Conservation (phyloP, 805 yeast species). For the Hanseniaspora nectarophila region DNA sequence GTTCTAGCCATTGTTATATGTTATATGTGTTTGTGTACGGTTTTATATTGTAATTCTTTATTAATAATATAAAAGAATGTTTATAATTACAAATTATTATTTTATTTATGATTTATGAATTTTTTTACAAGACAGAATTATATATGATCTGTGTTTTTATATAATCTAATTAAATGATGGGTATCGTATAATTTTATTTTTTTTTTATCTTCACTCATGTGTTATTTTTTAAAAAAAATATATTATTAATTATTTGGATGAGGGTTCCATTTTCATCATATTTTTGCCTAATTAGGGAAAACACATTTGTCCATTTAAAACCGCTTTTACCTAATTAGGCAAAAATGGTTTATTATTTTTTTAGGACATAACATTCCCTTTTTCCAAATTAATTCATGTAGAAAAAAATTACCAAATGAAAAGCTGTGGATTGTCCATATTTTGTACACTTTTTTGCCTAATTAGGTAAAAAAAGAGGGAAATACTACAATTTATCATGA, state of each 20-base stretch:
- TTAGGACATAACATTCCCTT: not conserved
- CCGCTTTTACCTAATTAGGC: conserved; percentile 5
- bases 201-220: not conserved
- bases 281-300: conserved; percentile 11
- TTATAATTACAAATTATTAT: not conserved
- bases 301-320: not conserved
- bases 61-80: not conserved
- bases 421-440: too few species aligned
- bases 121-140: not conserved
- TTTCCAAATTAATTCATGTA: too few species aligned
- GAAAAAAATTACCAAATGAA: too few species aligned
- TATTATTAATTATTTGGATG: too few species aligned
- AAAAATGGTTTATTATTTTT: not conserved
- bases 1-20: conserved; percentile 65
- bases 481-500: too few species aligned
- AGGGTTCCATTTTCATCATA: not conserved
- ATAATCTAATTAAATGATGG: not conserved
- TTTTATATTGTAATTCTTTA: not conserved
- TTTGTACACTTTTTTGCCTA: not conserved
- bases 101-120: not conserved
- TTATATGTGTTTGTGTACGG: conserved; percentile 9
- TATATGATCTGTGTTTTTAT: not conserved
- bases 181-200: too few species aligned
- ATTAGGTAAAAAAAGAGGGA: not conserved
- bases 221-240: too few species aligned